phyloP scores from a whole-genome alignment of 306 rosid species.

The Chamaecrista fasciculata region DNA sequence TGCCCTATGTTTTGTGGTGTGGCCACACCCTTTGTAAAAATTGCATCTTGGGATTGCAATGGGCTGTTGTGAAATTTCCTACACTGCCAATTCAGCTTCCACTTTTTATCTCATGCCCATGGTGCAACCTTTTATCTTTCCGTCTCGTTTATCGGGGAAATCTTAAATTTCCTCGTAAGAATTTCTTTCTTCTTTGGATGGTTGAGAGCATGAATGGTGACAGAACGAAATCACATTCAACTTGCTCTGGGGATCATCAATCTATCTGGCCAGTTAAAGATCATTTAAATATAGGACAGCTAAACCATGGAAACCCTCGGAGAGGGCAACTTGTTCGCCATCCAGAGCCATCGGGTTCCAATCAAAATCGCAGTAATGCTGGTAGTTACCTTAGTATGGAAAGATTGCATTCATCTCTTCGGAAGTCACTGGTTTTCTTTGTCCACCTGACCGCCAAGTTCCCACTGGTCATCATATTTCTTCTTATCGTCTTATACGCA shows the following conservation, averaged over 20 bases:
- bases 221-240: conserved; percentile 61
- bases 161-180: conserved; percentile 87
- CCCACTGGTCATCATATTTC: conserved; percentile 83
- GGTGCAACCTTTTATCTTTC: conserved; percentile 93
- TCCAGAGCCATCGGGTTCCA: conserved; percentile 42
- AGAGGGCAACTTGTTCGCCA: conserved; percentile 56
- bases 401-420: conserved; percentile 50
- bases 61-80: conserved; percentile 96
- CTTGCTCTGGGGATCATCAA: conserved; percentile 55
- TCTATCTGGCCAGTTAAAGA: conserved; percentile 52
- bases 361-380: conserved; percentile 31
- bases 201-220: conserved; percentile 96
- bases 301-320: conserved; percentile 46
- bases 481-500: conserved; percentile 75
- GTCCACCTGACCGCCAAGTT: conserved; percentile 89
- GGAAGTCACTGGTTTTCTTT: conserved; percentile 69
- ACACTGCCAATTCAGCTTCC: conserved; percentile 94
- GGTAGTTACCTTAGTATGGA: conserved; percentile 53
- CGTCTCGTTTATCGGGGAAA: conserved; percentile 79
- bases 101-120: conserved; percentile 91
- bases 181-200: conserved; percentile 99
- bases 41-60: conserved; percentile 88
- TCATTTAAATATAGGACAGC: conserved; percentile 45
- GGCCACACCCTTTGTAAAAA: conserved; percentile 99
- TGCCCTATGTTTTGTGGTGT: conserved; percentile 97